phyloP scores from a whole-genome alignment of 1,139 yeast genomes.

The Yarrowia galli region DNA sequence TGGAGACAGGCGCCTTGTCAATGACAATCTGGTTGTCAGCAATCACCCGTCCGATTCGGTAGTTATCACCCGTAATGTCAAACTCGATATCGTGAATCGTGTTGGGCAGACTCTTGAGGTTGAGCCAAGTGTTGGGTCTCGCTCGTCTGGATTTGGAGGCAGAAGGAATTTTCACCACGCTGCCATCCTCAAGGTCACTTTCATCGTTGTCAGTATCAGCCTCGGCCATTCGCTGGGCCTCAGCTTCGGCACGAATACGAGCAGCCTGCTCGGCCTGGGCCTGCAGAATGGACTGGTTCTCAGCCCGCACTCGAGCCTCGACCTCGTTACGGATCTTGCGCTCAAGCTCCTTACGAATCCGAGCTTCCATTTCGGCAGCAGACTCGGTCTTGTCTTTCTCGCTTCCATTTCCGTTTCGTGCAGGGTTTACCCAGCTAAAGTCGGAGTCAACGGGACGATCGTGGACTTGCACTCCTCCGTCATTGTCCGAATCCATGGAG shows the following conservation, averaged over 20 bases:
- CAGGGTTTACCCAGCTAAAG: constrained; percentile 13
- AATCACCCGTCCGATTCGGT: constrained; percentile 50
- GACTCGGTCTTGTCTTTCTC: neutral
- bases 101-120: constrained; percentile 56
- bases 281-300: constrained; percentile 28
- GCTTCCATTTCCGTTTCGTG: neutral
- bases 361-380: constrained; percentile 25
- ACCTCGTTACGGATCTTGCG: constrained; percentile 17
- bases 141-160: neutral
- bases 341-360: constrained; percentile 18
- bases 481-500: constrained; percentile 6
- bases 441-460: constrained; percentile 10
- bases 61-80: constrained; percentile 52
- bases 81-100: constrained; percentile 58
- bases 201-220: constrained; percentile 45
- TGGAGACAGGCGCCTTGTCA: constrained; percentile 78
- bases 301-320: constrained; percentile 20
- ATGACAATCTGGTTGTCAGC: constrained; percentile 60
- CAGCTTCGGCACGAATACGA: constrained; percentile 29
- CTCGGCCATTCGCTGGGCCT: constrained; percentile 22
- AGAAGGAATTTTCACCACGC: constrained; percentile 48
- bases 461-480: constrained; percentile 11
- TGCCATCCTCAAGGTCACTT: constrained; percentile 47
- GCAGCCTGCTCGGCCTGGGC: constrained; percentile 35
- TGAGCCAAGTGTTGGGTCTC: constrained; percentile 51